Evolutionary conservation across 164 flowering plant genomes (phyloP), one percentile per base, ranked within the genome.

Genomic region (Tetrastigma voinierianum): DNA sequence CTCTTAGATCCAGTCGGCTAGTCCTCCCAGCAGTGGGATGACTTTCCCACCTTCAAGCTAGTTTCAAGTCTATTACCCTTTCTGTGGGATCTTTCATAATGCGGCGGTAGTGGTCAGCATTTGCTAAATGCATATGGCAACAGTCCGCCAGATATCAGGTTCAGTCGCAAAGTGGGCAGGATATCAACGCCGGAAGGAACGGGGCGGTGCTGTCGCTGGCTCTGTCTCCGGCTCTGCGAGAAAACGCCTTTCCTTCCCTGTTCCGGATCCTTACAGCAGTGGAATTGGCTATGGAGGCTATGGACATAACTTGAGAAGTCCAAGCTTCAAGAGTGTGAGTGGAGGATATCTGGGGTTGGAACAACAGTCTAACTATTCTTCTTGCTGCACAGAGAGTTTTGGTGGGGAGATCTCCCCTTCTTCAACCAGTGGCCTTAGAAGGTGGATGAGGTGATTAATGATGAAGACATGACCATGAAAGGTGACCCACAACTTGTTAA

Each of bases 51-150:
- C 16, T 65, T 15, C 85, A 81, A 75, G 83, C 89, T 2, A 85
- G 89, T 71, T 45, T 85, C 10, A 78, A 83, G 76, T 81, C 89
- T 11, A 76, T 59, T 76, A 77, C 74, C 32, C 47, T 62, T 83
- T 77, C 71, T 73, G 10, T 16, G 75, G 79, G n/a, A n/a, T n/a
- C n/a, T n/a, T n/a, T n/a, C n/a, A n/a, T n/a, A n/a, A n/a, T 32
- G 53, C 17, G 52, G 25, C 9, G 20, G 19, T 46, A 40, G 24
- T 47, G 62, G 62, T 47, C 56, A 23, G 23, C 83, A 51, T 54
- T 54, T 84, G 68, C 90, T 88, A 10, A 84, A 82, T 64, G n/a
- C 84, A 86, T 80, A 86, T 86, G 90, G 85, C 87, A 2, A 84
- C 88, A 86, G 73, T 86, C 90, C 10, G 86, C 90, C 0, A 84